Evolutionary conservation across 1,139 yeast genomes (phyloP).

Genomic region (Candida sp.): DNA sequence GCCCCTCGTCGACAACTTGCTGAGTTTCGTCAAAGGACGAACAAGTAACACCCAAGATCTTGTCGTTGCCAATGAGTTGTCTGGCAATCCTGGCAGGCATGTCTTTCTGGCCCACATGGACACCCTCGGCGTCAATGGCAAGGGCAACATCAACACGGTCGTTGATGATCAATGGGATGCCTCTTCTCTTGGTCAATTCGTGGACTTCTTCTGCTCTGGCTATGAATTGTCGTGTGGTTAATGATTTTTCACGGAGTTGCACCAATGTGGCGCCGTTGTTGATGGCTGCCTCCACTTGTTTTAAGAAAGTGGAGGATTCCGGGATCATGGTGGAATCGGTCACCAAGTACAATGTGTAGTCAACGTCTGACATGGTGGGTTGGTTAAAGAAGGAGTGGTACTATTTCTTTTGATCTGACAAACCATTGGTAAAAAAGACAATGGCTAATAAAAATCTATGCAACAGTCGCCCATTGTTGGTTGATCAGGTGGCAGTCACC

Average conservation of each 20-base stretch:
- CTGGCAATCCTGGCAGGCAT: conserved; percentile 71
- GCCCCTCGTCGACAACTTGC: conserved; percentile 53
- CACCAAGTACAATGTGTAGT: conserved; percentile 75
- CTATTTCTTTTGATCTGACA: background rate
- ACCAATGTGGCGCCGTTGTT: conserved; percentile 79
- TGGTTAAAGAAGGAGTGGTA: background rate
- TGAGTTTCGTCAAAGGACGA: conserved; percentile 61
- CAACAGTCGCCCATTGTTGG: background rate
- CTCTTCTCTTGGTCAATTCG: conserved; percentile 56
- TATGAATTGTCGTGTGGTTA: conserved; percentile 72
- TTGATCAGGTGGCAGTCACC: background rate
- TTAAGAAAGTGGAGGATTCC: conserved; percentile 55
- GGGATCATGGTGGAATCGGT: conserved; percentile 86
- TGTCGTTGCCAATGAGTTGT: conserved; percentile 67
- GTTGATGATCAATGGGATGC: conserved; percentile 83
- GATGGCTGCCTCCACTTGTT: conserved; percentile 66
- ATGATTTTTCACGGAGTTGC: conserved; percentile 81
- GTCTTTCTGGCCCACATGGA: conserved; percentile 95
- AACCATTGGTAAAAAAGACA: background rate
- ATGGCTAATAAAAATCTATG: background rate
- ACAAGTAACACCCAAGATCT: conserved; percentile 83
- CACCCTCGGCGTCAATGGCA: conserved; percentile 90
- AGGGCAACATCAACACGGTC: conserved; percentile 91
- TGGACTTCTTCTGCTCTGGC: conserved; percentile 65
- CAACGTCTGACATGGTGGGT: conserved; percentile 22